Evolutionary conservation across 2,329 filamentous ascomycete species (phyloP), one percentile per base, ranked within the genome.

Genomic region (Capronia coronata): DNA sequence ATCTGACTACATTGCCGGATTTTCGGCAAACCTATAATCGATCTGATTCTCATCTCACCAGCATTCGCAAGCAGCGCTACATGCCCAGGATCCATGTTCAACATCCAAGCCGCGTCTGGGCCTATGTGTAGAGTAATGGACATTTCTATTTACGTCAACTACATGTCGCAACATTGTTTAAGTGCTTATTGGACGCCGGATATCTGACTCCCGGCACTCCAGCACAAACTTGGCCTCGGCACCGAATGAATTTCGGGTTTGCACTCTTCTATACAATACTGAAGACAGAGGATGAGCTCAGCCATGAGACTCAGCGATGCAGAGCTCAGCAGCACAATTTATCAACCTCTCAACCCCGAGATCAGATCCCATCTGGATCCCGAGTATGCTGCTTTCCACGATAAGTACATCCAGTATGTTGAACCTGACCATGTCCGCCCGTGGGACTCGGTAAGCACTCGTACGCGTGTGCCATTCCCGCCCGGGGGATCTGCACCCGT

Each of bases 351-450:
- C 25, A 71, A 76, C 54, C 64, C 67, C n/a, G 73, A 72, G n/a
- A 65, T 75, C 39, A 60, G 64, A 32, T 62, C 69, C 56, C 63
- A 67, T 23, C 63, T 77, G 44, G 64, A 76, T 55, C 68, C 73
- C 1, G 72, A 76, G 52, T 78, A 77, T 55, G 70, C 68, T 38
- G 67, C 61, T 5, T 77, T 76, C 60, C 77, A 78, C 63, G 75
- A 77, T 56, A 56, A 71, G 53, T 63, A 75, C 59, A 65, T 77
- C 27, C 77, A 78, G 50, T 75, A 76, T 1, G 67, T 80, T 7
- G 67, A 67, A 25, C 74, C 70, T 0, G 79, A 76, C 0, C 40
- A 57, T 9, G 22, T 68, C 75, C 13, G 67, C 68, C 18, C 71
- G 70, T 52, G 76, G 75, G 27, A 49, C 30, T 8, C 39, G 14